These are phyloP conservation scores for Ramalina intermedia DNA, from an alignment of 495 filamentous ascomycete species.

Conservation along the genomic window DNA sequence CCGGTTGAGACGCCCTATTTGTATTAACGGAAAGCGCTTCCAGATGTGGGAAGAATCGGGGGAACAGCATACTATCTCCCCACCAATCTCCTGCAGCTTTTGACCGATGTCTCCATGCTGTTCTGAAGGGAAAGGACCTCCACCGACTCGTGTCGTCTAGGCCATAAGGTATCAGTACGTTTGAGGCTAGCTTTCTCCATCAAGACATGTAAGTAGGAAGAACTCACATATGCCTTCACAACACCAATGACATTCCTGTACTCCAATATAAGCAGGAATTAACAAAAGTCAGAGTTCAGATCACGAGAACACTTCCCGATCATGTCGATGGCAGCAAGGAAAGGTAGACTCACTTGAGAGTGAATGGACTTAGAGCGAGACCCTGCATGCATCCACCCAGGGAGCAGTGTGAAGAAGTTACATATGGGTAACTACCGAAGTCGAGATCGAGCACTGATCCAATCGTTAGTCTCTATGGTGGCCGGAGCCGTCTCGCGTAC, in stretches of 20 bases:
- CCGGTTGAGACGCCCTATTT: not conserved
- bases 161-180: not conserved
- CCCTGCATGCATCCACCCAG: conserved; percentile 62
- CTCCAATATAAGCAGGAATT: no score
- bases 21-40: not conserved
- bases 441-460: conserved; percentile 45
- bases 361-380: conserved; percentile 34
- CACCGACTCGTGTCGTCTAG: conserved; percentile 59
- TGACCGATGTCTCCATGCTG: conserved; percentile 51
- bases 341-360: not conserved
- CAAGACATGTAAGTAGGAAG: not conserved
- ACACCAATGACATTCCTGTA: conserved; percentile 59
- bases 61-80: no score
- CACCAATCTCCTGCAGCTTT: conserved; percentile 46
- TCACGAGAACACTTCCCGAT: no score
- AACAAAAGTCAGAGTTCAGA: no score
- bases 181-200: not conserved
- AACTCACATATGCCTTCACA: conserved; percentile 55
- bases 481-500: conserved; percentile 13
- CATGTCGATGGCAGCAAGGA: no score
- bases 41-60: not conserved
- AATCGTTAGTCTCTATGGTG: not conserved
- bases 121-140: conserved; percentile 77
- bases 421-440: conserved; percentile 72
- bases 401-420: conserved; percentile 45